Percentiles rank a stretch among this genome's conserved stretches.
phyloP scores from a whole-genome alignment of 768 basidiomycete species.

The Agaricus blazei region DNA sequence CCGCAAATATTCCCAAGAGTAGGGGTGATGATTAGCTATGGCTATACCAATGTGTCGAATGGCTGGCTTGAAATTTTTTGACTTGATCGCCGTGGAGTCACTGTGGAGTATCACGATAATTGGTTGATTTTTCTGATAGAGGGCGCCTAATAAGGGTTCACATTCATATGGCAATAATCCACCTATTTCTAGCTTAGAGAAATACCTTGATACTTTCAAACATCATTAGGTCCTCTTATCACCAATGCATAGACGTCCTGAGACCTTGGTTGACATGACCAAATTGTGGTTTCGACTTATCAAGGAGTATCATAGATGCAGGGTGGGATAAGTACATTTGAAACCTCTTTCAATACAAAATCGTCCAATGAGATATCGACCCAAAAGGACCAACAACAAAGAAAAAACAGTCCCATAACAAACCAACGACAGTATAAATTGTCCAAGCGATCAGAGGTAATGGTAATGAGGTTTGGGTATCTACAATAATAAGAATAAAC shows the following conservation, averaged over 20 bases:
- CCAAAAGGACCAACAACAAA: not conserved
- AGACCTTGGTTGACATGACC: not conserved
- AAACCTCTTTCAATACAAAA: slow-evolving; percentile 14
- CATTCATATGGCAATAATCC: not conserved
- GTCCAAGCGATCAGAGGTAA: not conserved
- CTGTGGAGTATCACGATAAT: not conserved
- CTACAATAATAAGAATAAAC: not conserved
- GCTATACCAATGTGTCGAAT: slow-evolving; percentile 23
- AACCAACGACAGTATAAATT: not conserved
- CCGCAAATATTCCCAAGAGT: slow-evolving; percentile 26
- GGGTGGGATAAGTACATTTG: slow-evolving; percentile 29
- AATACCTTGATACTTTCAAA: no score
- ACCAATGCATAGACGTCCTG: not conserved
- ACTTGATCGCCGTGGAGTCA: no score
- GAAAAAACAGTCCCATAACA: not conserved
- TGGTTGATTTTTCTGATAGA: not conserved
- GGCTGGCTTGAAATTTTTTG: no score
- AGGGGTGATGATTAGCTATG: slow-evolving; percentile 17
- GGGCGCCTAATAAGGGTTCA: not conserved
- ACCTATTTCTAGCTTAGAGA: no score
- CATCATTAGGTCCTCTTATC: no score
- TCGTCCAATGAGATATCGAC: not conserved
- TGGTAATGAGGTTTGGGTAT: not conserved
- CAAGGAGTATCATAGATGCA: not conserved
- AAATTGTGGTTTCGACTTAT: not conserved